phyloP scores from a whole-genome alignment of 2,329 filamentous ascomycete species.

The Sclerotiophoma versabilis region DNA sequence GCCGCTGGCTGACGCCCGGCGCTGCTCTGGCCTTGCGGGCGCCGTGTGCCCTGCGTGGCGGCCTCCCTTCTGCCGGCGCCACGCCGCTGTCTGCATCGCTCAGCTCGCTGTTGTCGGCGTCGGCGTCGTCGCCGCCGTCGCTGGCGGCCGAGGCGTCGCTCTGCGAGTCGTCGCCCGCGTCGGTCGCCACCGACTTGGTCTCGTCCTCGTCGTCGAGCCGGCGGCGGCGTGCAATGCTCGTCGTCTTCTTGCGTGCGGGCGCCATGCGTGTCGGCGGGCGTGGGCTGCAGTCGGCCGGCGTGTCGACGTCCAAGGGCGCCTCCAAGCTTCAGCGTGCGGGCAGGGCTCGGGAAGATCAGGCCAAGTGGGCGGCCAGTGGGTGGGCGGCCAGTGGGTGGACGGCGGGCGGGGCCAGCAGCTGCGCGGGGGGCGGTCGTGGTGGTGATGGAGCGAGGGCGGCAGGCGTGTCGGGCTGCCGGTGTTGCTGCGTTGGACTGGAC shows the following conservation, averaged over 20 bases:
- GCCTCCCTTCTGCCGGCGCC: constrained; percentile 45
- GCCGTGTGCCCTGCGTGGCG: constrained; percentile 49
- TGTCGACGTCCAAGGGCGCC: constrained; percentile 8
- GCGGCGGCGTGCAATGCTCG: constrained; percentile 47
- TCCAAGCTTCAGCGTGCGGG: constrained; percentile 30
- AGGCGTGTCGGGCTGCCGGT: constrained; percentile 25
- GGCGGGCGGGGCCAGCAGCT: constrained; percentile 25
- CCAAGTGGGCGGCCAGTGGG: constrained; percentile 24
- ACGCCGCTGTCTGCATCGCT: constrained; percentile 59
- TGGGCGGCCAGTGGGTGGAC: constrained; percentile 23
- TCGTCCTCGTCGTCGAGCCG: constrained; percentile 51
- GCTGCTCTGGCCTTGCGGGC: constrained; percentile 41
- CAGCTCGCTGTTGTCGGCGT: constrained; percentile 64
- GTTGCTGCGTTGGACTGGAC: constrained; percentile 20
- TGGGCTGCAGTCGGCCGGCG: constrained; percentile 13
- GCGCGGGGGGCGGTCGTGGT: constrained; percentile 31
- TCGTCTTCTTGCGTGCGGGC: constrained; percentile 45
- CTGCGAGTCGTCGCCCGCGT: constrained; percentile 66
- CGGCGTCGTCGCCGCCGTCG: constrained; percentile 64
- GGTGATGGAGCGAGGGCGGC: constrained; percentile 36
- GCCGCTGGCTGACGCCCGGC: constrained; percentile 35
- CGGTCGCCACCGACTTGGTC: constrained; percentile 54
- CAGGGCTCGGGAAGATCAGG: constrained; percentile 24
- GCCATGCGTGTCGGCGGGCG: constrained; percentile 43
- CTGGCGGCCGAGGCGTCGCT: constrained; percentile 67